Conservation (phyloP, 257 asterid species). For the Jacaranda copaia region DNA sequence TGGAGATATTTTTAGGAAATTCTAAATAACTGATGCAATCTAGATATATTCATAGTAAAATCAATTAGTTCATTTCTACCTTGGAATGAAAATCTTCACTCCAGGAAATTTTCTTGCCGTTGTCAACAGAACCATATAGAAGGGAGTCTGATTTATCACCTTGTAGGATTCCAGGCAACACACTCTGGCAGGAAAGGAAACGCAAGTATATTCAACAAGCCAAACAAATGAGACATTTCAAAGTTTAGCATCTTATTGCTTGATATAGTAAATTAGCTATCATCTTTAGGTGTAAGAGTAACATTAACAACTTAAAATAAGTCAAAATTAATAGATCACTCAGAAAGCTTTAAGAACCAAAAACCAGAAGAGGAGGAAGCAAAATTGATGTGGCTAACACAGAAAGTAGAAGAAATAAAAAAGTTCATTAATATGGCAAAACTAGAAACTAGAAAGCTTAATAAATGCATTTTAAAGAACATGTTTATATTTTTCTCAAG, state of each 20-base stretch:
- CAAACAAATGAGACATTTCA: neutral
- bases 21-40: neutral
- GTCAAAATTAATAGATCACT: conserved; percentile 13
- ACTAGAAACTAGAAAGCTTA: neutral
- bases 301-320: conserved; percentile 9
- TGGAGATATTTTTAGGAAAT: conserved; percentile 15
- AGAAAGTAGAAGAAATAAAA: conserved; percentile 3
- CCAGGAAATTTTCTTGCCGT: conserved; percentile 91
- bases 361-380: conserved; percentile 7
- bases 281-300: conserved; percentile 3
- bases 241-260: neutral
- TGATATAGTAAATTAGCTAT: neutral
- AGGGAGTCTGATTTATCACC: conserved; percentile 92
- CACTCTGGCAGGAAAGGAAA: conserved; percentile 62
- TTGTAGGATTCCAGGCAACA: conserved; percentile 90
- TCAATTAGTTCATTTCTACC: conserved; percentile 47
- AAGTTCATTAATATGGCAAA: conserved; percentile 24
- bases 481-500: conserved; percentile 7
- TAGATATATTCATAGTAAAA: conserved; percentile 16
- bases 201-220: conserved; percentile 20
- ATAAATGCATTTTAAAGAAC: neutral
- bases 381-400: conserved; percentile 10
- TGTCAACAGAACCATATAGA: conserved; percentile 87
- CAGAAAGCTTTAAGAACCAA: conserved; percentile 14
- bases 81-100: conserved; percentile 79